A percentile compares a stretch with the other conserved stretches of the same genome.
phyloP scores from a whole-genome alignment of 1,139 yeast genomes.

The Pichia sp. region DNA sequence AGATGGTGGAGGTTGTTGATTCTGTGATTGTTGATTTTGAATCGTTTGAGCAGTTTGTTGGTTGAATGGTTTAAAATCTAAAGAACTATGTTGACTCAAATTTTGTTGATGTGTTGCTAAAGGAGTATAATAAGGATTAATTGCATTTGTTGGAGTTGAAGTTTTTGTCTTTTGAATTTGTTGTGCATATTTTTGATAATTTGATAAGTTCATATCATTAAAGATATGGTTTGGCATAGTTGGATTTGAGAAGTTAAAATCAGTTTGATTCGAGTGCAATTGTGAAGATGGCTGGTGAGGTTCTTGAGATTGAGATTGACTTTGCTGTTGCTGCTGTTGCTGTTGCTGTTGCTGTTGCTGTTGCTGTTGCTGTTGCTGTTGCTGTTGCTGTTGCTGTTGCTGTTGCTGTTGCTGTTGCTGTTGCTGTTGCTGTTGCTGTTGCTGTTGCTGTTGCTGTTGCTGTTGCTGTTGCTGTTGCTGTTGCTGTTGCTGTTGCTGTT shows the following conservation, averaged over 20 bases:
- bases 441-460: constrained; percentile 20
- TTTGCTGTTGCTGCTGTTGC: too few relatives aligned
- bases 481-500: constrained; percentile 8
- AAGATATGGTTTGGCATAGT: constrained; percentile 7
- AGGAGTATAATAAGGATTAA: constrained; percentile 10
- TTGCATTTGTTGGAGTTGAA: constrained; percentile 8
- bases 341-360: too few relatives aligned
- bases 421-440: constrained; percentile 10
- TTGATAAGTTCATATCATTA: constrained; percentile 12
- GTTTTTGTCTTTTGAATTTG: constrained; percentile 12
- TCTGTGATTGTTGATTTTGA: background rate
- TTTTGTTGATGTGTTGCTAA: constrained; percentile 7
- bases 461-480: constrained; percentile 15
- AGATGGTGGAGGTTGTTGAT: background rate
- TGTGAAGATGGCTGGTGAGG: too few relatives aligned
- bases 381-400: background rate
- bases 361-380: too few relatives aligned
- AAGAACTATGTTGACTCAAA: background rate
- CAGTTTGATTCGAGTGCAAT: background rate
- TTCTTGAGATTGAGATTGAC: too few relatives aligned
- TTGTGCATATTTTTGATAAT: constrained; percentile 14
- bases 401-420: constrained; percentile 3
- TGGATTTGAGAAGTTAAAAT: constrained; percentile 3
- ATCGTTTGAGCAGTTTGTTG: too few relatives aligned
- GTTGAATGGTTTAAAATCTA: background rate